A percentile compares a stretch with the other conserved stretches of the same genome.
These are phyloP conservation scores for Colletotrichum karsti DNA, from an alignment of 2,329 filamentous ascomycete genomes.

Conservation along the genomic window DNA sequence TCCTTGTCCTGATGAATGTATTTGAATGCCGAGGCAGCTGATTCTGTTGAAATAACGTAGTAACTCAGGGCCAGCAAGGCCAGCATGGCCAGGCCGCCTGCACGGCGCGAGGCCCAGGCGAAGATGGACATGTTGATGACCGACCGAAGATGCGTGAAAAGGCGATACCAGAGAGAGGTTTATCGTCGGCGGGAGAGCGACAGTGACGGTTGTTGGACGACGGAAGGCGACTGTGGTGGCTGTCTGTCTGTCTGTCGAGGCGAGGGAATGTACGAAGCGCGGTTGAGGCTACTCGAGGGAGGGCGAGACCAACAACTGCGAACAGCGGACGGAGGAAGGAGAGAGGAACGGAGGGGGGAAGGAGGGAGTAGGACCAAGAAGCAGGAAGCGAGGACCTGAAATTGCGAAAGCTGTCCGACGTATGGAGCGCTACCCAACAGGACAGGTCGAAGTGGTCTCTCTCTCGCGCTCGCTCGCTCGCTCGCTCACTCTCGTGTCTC, in stretches of 20 bases:
- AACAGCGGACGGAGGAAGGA: conserved; percentile 2
- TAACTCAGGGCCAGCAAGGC: conserved; percentile 57
- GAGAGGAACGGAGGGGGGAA: conserved; percentile 25
- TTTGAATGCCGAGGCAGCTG: conserved; percentile 50
- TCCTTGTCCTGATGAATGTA: conserved; percentile 52
- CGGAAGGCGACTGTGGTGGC: conserved; percentile 12
- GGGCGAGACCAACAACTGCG: conserved; percentile 21
- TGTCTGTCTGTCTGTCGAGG: conserved; percentile 9
- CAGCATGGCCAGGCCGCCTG: conserved; percentile 64
- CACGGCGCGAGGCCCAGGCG: conserved; percentile 61
- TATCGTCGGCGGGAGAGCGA: conserved; percentile 2
- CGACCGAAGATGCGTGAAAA: background rate
- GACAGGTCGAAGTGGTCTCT: conserved; percentile 7
- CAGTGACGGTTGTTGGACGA: background rate
- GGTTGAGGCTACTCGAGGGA: conserved; percentile 14
- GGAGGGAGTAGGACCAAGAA: conserved; percentile 4
- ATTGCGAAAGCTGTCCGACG: conserved; percentile 16
- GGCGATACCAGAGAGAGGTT: conserved; percentile 12
- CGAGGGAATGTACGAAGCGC: conserved; percentile 10
- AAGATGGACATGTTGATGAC: conserved; percentile 59
- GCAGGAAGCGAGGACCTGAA: conserved; percentile 11
- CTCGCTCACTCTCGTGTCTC: background rate
- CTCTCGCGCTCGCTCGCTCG: background rate
- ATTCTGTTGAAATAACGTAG: conserved; percentile 63
- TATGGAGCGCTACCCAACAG: conserved; percentile 20